Evolutionary conservation across 2,329 filamentous ascomycete species (phyloP).

Genomic region (Aspergillus transmontanensis): DNA sequence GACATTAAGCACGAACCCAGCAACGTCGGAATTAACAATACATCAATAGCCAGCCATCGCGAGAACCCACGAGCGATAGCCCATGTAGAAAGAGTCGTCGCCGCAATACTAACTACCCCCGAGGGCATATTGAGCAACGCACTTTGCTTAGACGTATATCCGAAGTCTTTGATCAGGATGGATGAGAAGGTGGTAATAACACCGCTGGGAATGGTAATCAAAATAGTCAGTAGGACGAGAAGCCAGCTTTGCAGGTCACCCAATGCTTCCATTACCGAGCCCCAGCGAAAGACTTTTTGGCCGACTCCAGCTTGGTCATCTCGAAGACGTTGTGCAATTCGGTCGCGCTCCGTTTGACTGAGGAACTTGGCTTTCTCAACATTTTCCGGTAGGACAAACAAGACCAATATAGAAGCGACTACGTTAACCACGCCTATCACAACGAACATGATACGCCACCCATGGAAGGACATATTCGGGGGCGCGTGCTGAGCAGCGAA

Average conservation of each 20-base stretch:
- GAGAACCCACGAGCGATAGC: conserved; percentile 42
- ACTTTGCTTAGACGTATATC: conserved; percentile 45
- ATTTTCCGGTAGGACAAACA: conserved; percentile 25
- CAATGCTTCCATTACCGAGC: conserved; percentile 24
- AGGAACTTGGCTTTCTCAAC: conserved; percentile 27
- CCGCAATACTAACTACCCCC: conserved; percentile 43
- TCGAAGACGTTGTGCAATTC: conserved; percentile 20
- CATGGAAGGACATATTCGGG: conserved; percentile 18
- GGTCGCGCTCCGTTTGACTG: conserved; percentile 19
- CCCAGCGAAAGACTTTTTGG: conserved; percentile 24
- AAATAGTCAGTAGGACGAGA: conserved; percentile 33
- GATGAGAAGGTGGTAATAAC: conserved; percentile 49
- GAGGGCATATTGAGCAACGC: conserved; percentile 50
- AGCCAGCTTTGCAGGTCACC: conserved; percentile 26
- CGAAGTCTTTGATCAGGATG: conserved; percentile 46
- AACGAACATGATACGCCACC: conserved; percentile 34
- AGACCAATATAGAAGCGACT: conserved; percentile 21
- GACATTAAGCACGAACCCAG: conserved; percentile 45
- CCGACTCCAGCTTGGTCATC: conserved; percentile 24
- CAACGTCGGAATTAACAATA: conserved; percentile 49
- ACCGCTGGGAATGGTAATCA: conserved; percentile 45
- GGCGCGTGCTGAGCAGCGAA: conserved; percentile 33
- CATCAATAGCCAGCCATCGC: conserved; percentile 45
- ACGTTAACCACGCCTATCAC: conserved; percentile 30
- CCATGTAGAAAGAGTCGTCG: conserved; percentile 42